These are phyloP conservation scores for Daldinia childiae DNA, from an alignment of 495 filamentous ascomycete species.

Conservation along the genomic window DNA sequence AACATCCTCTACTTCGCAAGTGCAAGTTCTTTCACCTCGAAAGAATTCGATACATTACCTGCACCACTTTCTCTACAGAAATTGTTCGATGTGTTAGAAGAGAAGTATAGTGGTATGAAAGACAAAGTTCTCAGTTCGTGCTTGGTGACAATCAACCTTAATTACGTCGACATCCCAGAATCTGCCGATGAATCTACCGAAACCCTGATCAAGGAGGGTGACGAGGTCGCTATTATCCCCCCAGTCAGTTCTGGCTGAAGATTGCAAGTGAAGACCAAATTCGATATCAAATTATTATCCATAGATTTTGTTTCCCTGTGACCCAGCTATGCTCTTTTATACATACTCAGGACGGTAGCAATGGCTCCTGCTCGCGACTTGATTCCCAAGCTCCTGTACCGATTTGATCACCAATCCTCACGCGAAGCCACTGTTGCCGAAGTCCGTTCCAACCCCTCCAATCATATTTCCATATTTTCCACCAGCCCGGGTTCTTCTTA, in stretches of 20 bases:
- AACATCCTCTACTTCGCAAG: constrained; percentile 88
- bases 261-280: not conserved
- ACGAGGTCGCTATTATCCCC: constrained; percentile 95
- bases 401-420: not conserved
- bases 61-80: constrained; percentile 74
- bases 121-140: constrained; percentile 77
- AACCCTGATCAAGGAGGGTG: constrained; percentile 73
- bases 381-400: not conserved
- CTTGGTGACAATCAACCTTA: constrained; percentile 84
- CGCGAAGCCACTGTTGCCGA: constrained; percentile 5
- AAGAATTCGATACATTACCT: constrained; percentile 72
- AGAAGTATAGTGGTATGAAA: constrained; percentile 80
- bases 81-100: constrained; percentile 78
- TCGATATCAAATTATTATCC: constrained; percentile 5
- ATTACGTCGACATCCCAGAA: constrained; percentile 80
- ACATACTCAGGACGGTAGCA: constrained; percentile 28
- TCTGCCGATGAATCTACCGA: constrained; percentile 48
- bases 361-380: constrained; percentile 33
- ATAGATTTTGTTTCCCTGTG: not conserved
- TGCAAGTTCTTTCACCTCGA: constrained; percentile 76
- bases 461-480: constrained; percentile 46
- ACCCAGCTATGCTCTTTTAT: not conserved
- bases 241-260: constrained; percentile 86
- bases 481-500: constrained; percentile 46
- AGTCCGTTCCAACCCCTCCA: constrained; percentile 12